Conservation (phyloP, 345 rosid genomes). For the Limnanthes douglasii region DNA sequence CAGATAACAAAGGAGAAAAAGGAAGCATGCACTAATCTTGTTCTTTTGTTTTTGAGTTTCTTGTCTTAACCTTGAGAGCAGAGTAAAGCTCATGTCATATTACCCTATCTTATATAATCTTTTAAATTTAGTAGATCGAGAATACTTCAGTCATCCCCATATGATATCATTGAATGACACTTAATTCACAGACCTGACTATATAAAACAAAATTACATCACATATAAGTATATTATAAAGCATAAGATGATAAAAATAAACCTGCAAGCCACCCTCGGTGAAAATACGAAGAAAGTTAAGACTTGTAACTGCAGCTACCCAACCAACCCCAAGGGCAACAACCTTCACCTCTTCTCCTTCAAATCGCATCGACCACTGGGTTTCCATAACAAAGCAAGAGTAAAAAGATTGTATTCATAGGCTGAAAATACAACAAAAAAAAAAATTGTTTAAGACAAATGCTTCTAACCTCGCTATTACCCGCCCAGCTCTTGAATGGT, state of each 20-base stretch:
- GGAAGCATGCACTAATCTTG: no score
- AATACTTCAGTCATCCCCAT: no score
- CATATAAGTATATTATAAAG: background rate
- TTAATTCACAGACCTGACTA: no score
- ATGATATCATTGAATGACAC: no score
- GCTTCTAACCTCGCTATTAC: constrained; percentile 67
- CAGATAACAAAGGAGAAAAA: no score
- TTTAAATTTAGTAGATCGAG: background rate
- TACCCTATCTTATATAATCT: no score
- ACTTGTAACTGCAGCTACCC: constrained; percentile 95
- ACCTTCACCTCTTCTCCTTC: constrained; percentile 95
- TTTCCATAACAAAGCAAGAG: constrained; percentile 15
- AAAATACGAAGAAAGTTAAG: constrained; percentile 80
- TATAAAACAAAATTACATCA: background rate
- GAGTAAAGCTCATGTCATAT: no score
- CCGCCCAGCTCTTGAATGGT: constrained; percentile 85
- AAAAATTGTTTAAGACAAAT: constrained; percentile 2
- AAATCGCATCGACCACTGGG: constrained; percentile 97
- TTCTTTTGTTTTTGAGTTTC: no score
- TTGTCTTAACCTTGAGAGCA: no score
- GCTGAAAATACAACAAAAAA: background rate
- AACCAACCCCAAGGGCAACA: constrained; percentile 69
- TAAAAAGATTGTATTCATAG: constrained; percentile 2
- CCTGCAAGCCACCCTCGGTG: constrained; percentile 94
- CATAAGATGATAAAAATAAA: constrained; percentile 15